Base-by-base conservation (phyloP, 805 yeast genomes). In the Candida michaelii region DNA sequence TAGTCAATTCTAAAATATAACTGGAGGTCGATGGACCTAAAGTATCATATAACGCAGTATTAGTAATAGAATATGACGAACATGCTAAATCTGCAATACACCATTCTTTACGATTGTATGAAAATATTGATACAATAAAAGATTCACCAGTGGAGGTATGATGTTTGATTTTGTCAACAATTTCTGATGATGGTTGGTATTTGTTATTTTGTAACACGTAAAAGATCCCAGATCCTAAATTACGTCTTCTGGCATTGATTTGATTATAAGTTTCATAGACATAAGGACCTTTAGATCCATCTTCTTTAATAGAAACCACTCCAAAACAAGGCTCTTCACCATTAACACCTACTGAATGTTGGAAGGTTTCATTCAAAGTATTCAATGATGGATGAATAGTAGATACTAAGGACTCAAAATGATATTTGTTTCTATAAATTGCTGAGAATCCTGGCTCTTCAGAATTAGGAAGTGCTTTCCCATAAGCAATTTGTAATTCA, bases 21-120 rank as follows among this genome's bases (percentile, higher is more conserved):
- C 73, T 75, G 2, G 88, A 74, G 3, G 91, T 74, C 31, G 71
- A 73, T 1, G 82, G 72, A 69, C 73, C 59, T 74, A 73, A 63
- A 19, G 60, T 59, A 39, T 62, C 67, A 43, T 62, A 62, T 35
- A 62, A 52, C 9, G 65, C 61, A 10, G 67, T 60, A 38, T 57
- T 62, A 8, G 55, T 45, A 14, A 61, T 48, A 5, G 65, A 57
- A 48, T 77, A 82, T 6, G 79, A 72, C 33, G 72, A 74, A 53
- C 85, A 79, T 0, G 89, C 89, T 52, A 84, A 59, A 62, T 85
- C 93, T 21, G 85, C 61, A 14, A 84, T 57, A 24, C 74, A 69
- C 93, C 93, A 85, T 60, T 85, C 87, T 7, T 76, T 68, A 37
- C 80, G 67, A 56, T 83, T 83, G 14, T 72, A 67, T 17, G 84